Percentiles rank a stretch among this genome's conserved stretches.
Conservation (phyloP, 169 alveolate species). For the Perkinsus chesapeaki region DNA sequence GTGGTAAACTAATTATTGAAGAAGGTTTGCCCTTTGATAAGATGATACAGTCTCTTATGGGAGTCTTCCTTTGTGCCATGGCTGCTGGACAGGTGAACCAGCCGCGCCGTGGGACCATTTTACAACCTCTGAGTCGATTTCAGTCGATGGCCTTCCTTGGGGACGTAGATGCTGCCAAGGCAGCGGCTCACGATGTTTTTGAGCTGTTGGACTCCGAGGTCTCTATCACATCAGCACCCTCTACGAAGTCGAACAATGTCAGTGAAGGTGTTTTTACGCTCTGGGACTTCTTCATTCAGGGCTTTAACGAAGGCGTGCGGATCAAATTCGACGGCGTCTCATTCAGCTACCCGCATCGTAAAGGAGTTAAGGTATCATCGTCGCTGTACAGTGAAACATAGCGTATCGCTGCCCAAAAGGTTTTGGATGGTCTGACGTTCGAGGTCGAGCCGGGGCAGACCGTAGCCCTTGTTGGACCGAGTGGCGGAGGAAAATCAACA, state of each 20-base stretch:
- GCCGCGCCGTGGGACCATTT: too few relatives aligned
- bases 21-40: neutral
- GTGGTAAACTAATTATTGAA: neutral
- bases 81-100: too few relatives aligned
- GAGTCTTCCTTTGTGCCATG: neutral
- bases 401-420: neutral
- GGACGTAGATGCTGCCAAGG: neutral
- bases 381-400: neutral
- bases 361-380: neutral
- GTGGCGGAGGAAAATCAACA: slow-evolving; percentile 83
- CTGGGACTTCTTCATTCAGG: neutral
- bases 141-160: neutral
- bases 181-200: neutral
- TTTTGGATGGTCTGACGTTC: slow-evolving; percentile 28
- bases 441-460: slow-evolving; percentile 47
- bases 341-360: slow-evolving; percentile 2
- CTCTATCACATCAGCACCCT: too few relatives aligned
- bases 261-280: neutral
- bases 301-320: neutral
- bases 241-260: too few relatives aligned
- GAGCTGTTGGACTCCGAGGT: neutral
- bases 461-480: slow-evolving; percentile 78
- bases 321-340: neutral
- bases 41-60: neutral
- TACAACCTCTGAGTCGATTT: too few relatives aligned